Evolutionary conservation across 495 filamentous ascomycete genomes (phyloP).

Genomic region (Bacidia rubella): DNA sequence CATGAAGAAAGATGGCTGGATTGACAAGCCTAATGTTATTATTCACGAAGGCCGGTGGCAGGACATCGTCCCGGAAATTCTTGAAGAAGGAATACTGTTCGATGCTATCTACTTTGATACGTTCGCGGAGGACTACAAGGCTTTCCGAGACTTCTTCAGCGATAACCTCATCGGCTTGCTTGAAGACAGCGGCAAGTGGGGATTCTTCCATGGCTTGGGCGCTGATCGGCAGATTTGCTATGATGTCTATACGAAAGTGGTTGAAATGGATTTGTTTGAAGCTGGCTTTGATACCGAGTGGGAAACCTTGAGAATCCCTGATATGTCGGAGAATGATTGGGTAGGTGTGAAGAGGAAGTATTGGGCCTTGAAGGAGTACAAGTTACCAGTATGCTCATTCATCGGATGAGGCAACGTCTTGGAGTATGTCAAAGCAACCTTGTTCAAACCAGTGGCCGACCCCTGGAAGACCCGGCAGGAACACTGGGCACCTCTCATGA

Average conservation of each 20-base stretch:
- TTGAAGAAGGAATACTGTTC: constrained; percentile 57
- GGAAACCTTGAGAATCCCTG: constrained; percentile 62
- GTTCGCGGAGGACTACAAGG: constrained; percentile 82
- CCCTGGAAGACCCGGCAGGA: no score
- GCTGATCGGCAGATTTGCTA: constrained; percentile 87
- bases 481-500: no score
- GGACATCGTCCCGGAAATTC: constrained; percentile 57
- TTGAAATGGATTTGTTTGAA: constrained; percentile 83
- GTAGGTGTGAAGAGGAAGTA: constrained; percentile 75
- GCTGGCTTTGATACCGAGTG: constrained; percentile 84
- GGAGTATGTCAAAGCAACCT: no score
- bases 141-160: constrained; percentile 74
- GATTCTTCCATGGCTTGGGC: constrained; percentile 93
- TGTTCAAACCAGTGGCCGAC: no score
- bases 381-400: constrained; percentile 38
- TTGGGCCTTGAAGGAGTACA: constrained; percentile 70
- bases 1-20: constrained; percentile 49
- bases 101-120: constrained; percentile 98
- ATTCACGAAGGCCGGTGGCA: constrained; percentile 75
- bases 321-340: constrained; percentile 54
- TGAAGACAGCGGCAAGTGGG: constrained; percentile 48
- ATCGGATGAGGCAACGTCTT: constrained; percentile 10
- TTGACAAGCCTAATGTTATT: constrained; percentile 45
- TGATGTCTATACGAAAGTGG: constrained; percentile 87
- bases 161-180: constrained; percentile 74